A percentile compares a stretch with the other conserved stretches of the same genome.
Conservation (phyloP, 257 asterid species). For the Salvia rosmarinus region DNA sequence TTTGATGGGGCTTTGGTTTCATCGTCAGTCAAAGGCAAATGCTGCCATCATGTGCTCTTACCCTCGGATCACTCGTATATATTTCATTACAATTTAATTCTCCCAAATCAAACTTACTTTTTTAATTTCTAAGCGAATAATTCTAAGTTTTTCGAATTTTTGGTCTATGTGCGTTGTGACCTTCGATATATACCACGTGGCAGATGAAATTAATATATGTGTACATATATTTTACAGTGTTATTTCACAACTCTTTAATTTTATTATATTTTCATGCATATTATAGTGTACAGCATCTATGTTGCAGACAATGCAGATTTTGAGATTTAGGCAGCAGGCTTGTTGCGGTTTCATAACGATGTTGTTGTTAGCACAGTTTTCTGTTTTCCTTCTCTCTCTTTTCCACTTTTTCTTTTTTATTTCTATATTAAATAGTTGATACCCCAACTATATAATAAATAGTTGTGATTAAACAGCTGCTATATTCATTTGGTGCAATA, state of each 20-base stretch:
- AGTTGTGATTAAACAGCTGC: too few relatives aligned
- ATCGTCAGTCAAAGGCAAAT: conserved; percentile 61
- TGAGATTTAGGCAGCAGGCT: too few relatives aligned
- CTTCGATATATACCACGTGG: conserved; percentile 7
- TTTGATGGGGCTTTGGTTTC: conserved; percentile 63
- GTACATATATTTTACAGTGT: too few relatives aligned
- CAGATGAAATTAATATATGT: not conserved
- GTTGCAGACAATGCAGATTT: too few relatives aligned
- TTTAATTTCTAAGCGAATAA: not conserved
- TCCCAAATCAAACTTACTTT: not conserved
- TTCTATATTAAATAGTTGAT: too few relatives aligned
- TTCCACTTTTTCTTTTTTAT: too few relatives aligned
- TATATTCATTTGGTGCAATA: too few relatives aligned
- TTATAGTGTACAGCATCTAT: too few relatives aligned
- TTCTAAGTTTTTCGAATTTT: not conserved
- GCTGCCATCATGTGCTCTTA: conserved; percentile 56
- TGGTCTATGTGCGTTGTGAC: not conserved
- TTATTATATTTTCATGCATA: not conserved
- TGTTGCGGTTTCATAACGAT: too few relatives aligned
- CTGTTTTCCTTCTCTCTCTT: too few relatives aligned
- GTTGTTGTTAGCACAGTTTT: too few relatives aligned
- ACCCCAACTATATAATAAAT: too few relatives aligned
- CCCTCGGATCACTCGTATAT: conserved; percentile 64
- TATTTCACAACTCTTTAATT: not conserved
- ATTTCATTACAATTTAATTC: not conserved